These are phyloP conservation scores for Sicyos edulis DNA, from an alignment of 306 rosid species.

Conservation along the genomic window DNA sequence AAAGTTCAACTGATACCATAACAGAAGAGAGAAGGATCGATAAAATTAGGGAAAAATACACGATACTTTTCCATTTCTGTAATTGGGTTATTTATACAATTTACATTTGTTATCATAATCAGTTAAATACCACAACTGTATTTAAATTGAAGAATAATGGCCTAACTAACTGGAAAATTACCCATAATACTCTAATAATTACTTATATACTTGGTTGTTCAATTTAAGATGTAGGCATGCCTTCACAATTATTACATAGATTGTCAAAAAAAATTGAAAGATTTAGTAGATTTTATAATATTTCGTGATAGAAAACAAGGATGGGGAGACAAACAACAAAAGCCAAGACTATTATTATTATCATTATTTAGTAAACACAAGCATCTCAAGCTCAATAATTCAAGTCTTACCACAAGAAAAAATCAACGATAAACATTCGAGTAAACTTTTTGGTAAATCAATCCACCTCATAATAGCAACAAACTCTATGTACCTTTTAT, in stretches of 20 bases:
- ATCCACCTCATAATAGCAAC: not conserved
- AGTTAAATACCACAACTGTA: too few species aligned
- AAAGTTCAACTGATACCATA: too few species aligned
- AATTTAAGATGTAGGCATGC: not conserved
- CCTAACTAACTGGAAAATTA: too few species aligned
- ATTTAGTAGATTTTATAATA: not conserved
- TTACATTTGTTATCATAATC: too few species aligned
- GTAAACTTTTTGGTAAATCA: conserved; percentile 1
- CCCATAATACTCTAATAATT: too few species aligned
- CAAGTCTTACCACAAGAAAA: not conserved
- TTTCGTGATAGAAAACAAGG: not conserved
- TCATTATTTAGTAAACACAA: not conserved
- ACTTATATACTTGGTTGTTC: not conserved
- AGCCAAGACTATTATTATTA: not conserved
- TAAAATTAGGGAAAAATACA: too few species aligned
- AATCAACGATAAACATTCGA: not conserved
- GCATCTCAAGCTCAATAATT: conserved; percentile 4
- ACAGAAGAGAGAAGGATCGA: too few species aligned
- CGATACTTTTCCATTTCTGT: too few species aligned
- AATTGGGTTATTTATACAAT: too few species aligned
- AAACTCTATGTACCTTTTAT: too few species aligned
- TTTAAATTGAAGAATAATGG: too few species aligned
- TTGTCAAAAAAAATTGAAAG: not conserved
- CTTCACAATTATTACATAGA: not conserved
- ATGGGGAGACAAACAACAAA: conserved; percentile 1